Conservation (phyloP, 225 moss, liverwort and hornwort genomes). For the Marchantia paleacea region DNA sequence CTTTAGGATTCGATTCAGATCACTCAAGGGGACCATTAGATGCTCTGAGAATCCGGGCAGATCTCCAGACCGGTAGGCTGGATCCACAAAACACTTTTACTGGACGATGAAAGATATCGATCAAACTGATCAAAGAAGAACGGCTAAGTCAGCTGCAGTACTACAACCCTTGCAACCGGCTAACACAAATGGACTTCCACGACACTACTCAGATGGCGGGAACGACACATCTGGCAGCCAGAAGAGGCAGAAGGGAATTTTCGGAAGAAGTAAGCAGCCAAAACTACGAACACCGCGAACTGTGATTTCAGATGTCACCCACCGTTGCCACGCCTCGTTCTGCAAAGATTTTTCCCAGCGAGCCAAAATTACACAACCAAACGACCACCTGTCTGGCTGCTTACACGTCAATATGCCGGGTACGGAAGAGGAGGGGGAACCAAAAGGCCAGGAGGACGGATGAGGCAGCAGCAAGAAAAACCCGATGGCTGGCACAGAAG, state of each 20-base stretch:
- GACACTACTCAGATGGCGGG: background rate
- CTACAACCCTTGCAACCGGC: background rate
- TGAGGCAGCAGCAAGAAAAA: constrained; percentile 1
- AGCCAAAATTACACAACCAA: too few species aligned
- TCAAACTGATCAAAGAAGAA: background rate
- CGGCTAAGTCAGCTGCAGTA: background rate
- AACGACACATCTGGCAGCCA: background rate
- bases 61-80: background rate
- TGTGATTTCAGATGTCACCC: constrained; percentile 1
- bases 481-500: background rate
- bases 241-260: background rate
- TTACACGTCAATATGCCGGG: background rate
- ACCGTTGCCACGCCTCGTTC: constrained; percentile 2
- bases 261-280: background rate
- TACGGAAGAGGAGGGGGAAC: background rate
- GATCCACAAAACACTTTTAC: too few species aligned
- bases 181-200: background rate
- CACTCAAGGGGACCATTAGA: background rate
- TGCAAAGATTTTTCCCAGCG: background rate
- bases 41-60: background rate
- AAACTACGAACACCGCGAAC: background rate
- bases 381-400: background rate
- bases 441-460: too few species aligned
- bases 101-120: background rate
- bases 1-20: background rate